A percentile compares a stretch with the other conserved stretches of the same genome.
phyloP scores from a whole-genome alignment of 73 alveolate species.

The Blepharisma japonicum region DNA sequence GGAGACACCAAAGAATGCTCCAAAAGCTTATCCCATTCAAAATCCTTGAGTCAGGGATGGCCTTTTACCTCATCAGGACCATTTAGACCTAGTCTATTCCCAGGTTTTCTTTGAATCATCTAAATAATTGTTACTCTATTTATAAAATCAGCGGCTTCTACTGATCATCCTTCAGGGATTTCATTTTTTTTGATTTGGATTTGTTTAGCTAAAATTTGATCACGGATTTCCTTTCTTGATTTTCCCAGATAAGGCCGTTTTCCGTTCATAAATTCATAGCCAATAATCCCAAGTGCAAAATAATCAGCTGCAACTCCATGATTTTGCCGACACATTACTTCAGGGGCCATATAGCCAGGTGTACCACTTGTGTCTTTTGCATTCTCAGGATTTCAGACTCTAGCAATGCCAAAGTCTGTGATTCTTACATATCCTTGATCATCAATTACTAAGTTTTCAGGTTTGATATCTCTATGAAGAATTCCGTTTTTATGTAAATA shows the following conservation, averaged over 20 bases:
- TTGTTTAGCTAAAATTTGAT: constrained; percentile 60
- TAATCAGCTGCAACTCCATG: constrained; percentile 81
- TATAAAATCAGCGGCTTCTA: constrained; percentile 92
- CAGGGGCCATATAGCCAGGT: constrained; percentile 91
- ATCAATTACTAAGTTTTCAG: constrained; percentile 90
- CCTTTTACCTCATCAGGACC: constrained; percentile 82
- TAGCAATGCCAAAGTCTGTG: constrained; percentile 88
- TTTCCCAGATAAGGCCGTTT: constrained; percentile 88
- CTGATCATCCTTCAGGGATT: constrained; percentile 91
- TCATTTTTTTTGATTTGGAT: constrained; percentile 63
- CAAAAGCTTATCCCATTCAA: constrained; percentile 73
- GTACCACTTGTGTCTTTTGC: constrained; percentile 87
- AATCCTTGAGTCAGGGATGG: constrained; percentile 84
- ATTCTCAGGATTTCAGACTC: constrained; percentile 77
- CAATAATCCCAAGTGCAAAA: constrained; percentile 87
- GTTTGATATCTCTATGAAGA: constrained; percentile 91
- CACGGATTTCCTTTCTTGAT: constrained; percentile 72
- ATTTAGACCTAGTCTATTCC: constrained; percentile 80
- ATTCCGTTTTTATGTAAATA: constrained; percentile 81
- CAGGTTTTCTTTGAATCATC: constrained; percentile 72
- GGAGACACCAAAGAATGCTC: constrained; percentile 24
- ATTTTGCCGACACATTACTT: constrained; percentile 67
- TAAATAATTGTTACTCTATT: constrained; percentile 44
- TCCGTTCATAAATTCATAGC: constrained; percentile 76
- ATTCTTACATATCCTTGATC: constrained; percentile 68